Conservation (phyloP, 2,329 filamentous ascomycete species). For the Alternaria brassicae region DNA sequence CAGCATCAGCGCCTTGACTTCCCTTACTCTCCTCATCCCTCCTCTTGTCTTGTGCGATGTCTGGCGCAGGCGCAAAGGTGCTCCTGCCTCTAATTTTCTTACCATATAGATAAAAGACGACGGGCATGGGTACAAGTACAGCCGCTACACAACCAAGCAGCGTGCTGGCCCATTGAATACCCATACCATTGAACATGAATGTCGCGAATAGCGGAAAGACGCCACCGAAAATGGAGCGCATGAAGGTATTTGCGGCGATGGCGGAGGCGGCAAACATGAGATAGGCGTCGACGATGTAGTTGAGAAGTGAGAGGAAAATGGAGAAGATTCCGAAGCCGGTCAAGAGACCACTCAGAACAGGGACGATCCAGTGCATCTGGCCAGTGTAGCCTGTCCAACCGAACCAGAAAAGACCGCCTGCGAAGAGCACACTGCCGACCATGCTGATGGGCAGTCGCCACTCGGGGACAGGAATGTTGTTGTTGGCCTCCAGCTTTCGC, state of each 20-base stretch:
- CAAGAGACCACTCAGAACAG: slow-evolving; percentile 57
- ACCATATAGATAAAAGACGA: slow-evolving; percentile 55
- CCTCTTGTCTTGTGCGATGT: slow-evolving; percentile 47
- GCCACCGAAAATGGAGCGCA: slow-evolving; percentile 59
- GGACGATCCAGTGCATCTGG: slow-evolving; percentile 52
- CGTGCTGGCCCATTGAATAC: slow-evolving; percentile 57
- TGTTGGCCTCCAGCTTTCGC: slow-evolving; percentile 52
- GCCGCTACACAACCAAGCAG: slow-evolving; percentile 55
- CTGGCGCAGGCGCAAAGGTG: slow-evolving; percentile 53
- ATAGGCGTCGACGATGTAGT: slow-evolving; percentile 67
- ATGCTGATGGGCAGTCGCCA: slow-evolving; percentile 65
- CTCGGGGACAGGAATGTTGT: slow-evolving; percentile 62
- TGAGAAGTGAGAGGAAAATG: slow-evolving; percentile 65
- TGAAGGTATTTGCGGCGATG: slow-evolving; percentile 64
- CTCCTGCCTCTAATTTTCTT: slow-evolving; percentile 53
- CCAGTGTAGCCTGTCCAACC: slow-evolving; percentile 54
- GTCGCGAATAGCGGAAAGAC: slow-evolving; percentile 63
- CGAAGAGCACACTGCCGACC: slow-evolving; percentile 57
- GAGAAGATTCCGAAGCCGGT: slow-evolving; percentile 65
- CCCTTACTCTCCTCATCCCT: slow-evolving; percentile 44
- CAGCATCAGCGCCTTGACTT: slow-evolving; percentile 9
- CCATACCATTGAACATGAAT: slow-evolving; percentile 63
- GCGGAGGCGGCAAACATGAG: slow-evolving; percentile 63
- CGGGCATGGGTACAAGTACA: slow-evolving; percentile 53
- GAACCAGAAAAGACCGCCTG: slow-evolving; percentile 49